phyloP scores from a whole-genome alignment of 495 filamentous ascomycete species.

The Neurospora tetraspora region DNA sequence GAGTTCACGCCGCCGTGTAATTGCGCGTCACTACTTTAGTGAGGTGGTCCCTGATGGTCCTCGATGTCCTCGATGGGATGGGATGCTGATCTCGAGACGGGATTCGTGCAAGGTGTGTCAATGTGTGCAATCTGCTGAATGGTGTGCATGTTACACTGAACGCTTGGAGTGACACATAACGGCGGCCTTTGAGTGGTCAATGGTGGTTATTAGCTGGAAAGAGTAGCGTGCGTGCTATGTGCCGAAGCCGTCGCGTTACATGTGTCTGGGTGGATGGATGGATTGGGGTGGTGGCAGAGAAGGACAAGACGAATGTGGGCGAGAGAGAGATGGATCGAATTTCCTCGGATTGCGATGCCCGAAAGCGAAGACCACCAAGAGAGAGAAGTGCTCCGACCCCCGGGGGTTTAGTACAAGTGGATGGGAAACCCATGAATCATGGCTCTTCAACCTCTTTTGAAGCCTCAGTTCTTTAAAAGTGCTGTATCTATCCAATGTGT shows the following conservation, averaged over 20 bases:
- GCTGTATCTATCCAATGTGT: neutral
- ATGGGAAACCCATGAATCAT: neutral
- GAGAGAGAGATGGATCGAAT: neutral
- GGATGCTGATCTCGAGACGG: neutral
- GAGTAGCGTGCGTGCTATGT: neutral
- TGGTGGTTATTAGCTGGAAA: neutral
- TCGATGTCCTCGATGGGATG: neutral
- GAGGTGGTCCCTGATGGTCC: neutral
- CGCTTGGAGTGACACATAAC: constrained; percentile 11
- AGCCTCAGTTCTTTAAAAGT: neutral
- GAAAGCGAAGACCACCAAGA: neutral
- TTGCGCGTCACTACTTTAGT: neutral
- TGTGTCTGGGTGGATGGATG: neutral
- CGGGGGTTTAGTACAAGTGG: neutral
- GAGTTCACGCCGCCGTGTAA: neutral
- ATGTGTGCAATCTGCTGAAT: neutral
- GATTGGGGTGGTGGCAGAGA: neutral
- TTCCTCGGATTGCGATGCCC: neutral
- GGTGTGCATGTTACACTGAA: neutral
- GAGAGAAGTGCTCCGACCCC: neutral
- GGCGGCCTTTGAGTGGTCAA: constrained; percentile 16
- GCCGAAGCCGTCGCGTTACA: neutral
- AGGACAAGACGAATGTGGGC: neutral
- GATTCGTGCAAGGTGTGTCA: neutral
- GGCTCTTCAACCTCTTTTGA: neutral